Conservation (phyloP, 257 asterid genomes). For the Apocynum venetum region DNA sequence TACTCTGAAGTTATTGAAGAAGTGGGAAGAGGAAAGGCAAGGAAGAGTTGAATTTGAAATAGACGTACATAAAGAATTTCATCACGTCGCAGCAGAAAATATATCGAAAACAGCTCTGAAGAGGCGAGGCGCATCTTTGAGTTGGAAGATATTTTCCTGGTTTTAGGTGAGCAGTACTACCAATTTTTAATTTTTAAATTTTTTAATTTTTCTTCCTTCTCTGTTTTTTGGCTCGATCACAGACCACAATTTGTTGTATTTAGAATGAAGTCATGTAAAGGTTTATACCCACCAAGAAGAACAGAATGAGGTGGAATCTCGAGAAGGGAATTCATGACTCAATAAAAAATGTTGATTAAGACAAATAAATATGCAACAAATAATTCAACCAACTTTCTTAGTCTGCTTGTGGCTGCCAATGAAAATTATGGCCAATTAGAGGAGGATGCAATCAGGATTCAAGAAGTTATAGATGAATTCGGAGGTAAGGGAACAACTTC, state of each 20-base stretch:
- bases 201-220: too few relatives aligned
- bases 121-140: slow-evolving; percentile 53
- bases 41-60: slow-evolving; percentile 44
- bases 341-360: slow-evolving; percentile 31
- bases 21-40: slow-evolving; percentile 46
- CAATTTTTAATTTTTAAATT: too few relatives aligned
- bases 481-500: slow-evolving; percentile 39
- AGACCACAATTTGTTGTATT: background rate
- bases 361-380: slow-evolving; percentile 22
- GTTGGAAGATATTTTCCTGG: slow-evolving; percentile 66
- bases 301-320: slow-evolving; percentile 49
- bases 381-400: slow-evolving; percentile 26
- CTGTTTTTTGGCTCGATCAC: background rate
- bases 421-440: background rate
- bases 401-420: slow-evolving; percentile 25
- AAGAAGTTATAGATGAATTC: slow-evolving; percentile 33
- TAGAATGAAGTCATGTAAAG: slow-evolving; percentile 14
- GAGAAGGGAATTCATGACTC: slow-evolving; percentile 51
- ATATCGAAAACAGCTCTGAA: slow-evolving; percentile 57
- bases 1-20: slow-evolving; percentile 30
- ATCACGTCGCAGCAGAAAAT: slow-evolving; percentile 56
- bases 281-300: slow-evolving; percentile 60
- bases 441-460: slow-evolving; percentile 12
- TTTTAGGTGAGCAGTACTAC: slow-evolving; percentile 37
- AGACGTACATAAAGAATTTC: slow-evolving; percentile 49